Evolutionary conservation across 768 basidiomycete species (phyloP).

Genomic region (Termitomyces sp.): DNA sequence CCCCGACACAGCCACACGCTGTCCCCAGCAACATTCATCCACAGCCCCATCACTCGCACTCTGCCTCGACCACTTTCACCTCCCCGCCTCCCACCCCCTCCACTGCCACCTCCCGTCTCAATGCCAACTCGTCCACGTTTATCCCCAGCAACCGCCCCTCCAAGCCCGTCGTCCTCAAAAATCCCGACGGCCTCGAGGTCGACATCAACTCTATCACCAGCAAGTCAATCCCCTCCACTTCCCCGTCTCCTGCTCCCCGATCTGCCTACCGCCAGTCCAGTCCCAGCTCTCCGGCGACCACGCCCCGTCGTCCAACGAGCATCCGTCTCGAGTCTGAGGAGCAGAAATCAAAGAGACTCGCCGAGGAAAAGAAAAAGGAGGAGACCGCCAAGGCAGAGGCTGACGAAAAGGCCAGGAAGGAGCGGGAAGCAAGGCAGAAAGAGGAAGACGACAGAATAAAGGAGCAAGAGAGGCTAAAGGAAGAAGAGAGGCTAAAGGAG

Average conservation of each 20-base stretch:
- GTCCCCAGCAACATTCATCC: constrained; percentile 39
- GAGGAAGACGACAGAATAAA: constrained; percentile 23
- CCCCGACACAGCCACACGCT: constrained; percentile 64
- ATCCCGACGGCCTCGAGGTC: constrained; percentile 59
- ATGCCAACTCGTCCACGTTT: constrained; percentile 60
- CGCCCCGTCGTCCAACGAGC: constrained; percentile 30
- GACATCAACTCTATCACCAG: constrained; percentile 46
- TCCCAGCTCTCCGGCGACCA: constrained; percentile 19
- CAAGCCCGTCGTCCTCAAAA: constrained; percentile 58
- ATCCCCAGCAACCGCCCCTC: constrained; percentile 45
- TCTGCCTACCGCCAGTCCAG: constrained; percentile 30
- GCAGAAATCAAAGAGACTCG: constrained; percentile 38
- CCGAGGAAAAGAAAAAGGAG: constrained; percentile 38
- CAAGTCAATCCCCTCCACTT: constrained; percentile 33
- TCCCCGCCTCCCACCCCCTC: constrained; percentile 70
- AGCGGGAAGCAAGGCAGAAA: constrained; percentile 34
- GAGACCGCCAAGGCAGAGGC: constrained; percentile 33
- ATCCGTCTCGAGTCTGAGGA: constrained; percentile 64
- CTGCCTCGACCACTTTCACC: constrained; percentile 46
- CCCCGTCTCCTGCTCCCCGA: constrained; percentile 26
- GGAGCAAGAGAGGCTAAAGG: constrained; percentile 24
- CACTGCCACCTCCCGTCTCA: constrained; percentile 47
- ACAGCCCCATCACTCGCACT: constrained; percentile 45
- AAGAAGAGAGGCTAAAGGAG: constrained; percentile 38
- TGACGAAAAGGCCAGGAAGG: constrained; percentile 36